phyloP scores from a whole-genome alignment of 768 basidiomycete genomes.

The Hericium coralloides region DNA sequence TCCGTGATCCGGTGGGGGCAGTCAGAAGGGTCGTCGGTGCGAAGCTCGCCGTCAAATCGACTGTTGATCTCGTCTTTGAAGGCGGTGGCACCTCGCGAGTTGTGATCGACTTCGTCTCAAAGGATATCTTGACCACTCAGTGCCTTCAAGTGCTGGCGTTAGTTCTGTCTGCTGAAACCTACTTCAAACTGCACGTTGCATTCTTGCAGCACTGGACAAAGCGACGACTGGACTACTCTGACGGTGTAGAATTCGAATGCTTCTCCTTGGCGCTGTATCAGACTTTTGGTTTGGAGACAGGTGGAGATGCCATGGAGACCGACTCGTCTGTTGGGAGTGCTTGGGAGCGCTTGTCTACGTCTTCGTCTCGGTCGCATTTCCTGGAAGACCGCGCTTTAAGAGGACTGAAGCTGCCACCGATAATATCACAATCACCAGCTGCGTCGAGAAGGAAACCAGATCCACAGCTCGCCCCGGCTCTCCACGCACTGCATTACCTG shows the following conservation, averaged over 20 bases:
- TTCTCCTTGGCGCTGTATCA: conserved; percentile 44
- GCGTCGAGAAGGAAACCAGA: conserved; percentile 24
- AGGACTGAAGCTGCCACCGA: conserved; percentile 30
- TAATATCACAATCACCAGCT: not conserved
- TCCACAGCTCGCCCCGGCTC: conserved; percentile 42
- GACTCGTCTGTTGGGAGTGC: conserved; percentile 13
- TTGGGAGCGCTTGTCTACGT: conserved; percentile 42
- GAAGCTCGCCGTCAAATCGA: conserved; percentile 39
- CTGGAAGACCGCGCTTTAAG: conserved; percentile 51
- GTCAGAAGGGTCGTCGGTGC: conserved; percentile 32
- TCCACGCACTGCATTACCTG: conserved; percentile 73
- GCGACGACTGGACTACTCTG: conserved; percentile 31
- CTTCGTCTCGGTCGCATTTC: conserved; percentile 38
- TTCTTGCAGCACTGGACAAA: conserved; percentile 55
- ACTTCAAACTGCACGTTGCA: conserved; percentile 44
- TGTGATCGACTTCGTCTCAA: conserved; percentile 47
- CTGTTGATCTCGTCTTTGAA: conserved; percentile 43
- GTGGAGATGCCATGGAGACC: not conserved
- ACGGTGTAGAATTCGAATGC: conserved; percentile 47
- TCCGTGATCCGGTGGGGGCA: too few relatives aligned
- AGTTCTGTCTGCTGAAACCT: conserved; percentile 44
- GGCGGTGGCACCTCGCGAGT: conserved; percentile 39
- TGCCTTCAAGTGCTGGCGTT: conserved; percentile 57
- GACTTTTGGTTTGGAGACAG: conserved; percentile 30
- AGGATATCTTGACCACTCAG: conserved; percentile 45